These are phyloP conservation scores for Cercospora nicotianae DNA, from an alignment of 2,329 filamentous ascomycete genomes.

Conservation along the genomic window DNA sequence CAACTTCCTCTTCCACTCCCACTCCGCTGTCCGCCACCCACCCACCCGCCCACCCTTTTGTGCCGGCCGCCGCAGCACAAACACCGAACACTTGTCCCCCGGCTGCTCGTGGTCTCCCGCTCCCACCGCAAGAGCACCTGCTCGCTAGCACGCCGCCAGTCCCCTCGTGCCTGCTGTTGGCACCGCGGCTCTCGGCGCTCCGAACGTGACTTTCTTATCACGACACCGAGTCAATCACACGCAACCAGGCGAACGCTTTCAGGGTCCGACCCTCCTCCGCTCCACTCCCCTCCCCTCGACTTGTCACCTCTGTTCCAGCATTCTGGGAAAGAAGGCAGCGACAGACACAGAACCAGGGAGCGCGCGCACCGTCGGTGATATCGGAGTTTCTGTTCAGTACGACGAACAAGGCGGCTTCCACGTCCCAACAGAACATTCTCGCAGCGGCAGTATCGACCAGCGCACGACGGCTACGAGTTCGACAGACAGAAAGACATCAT, in stretches of 20 bases:
- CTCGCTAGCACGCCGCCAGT: background rate
- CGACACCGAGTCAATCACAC: background rate
- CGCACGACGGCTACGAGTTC: background rate
- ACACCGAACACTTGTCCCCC: slow-evolving; percentile 2
- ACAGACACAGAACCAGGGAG: background rate
- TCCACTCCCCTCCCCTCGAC: background rate
- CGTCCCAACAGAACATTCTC: background rate
- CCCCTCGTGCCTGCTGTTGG: background rate
- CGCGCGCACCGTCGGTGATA: background rate
- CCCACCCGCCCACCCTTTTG: background rate
- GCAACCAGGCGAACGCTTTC: background rate
- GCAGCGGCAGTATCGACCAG: background rate
- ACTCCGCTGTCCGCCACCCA: background rate
- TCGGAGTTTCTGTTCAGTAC: background rate
- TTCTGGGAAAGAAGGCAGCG: background rate
- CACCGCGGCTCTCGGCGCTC: background rate
- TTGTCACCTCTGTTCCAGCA: slow-evolving; percentile 1
- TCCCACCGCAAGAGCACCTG: background rate
- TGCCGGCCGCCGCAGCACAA: background rate
- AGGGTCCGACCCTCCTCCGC: slow-evolving; percentile 1
- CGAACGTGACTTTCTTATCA: background rate
- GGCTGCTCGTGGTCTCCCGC: background rate
- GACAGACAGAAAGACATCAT: slow-evolving; percentile 52
- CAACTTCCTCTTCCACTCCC: background rate
- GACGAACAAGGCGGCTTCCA: background rate